Evolutionary conservation across 768 basidiomycete genomes (phyloP), one percentile per base, ranked within the genome.

Genomic region (Tylopilus felleus): DNA sequence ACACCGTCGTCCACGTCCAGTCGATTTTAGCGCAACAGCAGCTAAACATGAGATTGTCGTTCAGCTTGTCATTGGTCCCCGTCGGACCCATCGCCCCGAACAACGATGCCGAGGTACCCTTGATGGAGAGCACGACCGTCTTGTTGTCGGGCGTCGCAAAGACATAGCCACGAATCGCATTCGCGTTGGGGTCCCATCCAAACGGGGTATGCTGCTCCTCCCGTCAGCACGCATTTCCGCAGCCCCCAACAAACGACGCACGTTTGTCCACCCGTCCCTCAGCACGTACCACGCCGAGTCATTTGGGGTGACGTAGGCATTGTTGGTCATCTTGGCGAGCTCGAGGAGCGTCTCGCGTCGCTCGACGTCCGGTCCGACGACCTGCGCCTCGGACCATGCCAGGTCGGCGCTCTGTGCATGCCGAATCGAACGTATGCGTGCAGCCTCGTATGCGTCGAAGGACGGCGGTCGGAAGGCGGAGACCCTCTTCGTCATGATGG

Each of bases 11-110:
- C 96, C 96, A 98, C 17, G 90, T 83, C 85, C 91, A 96, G 64
- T 91, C 92, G 27, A 97, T 80, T 17, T 83, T 75, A 0, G 96
- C 96, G 69, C 96, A 98, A 71, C 96, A 98, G 66, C 96, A 98
- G 57, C 86, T 88, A 70, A 96, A 96, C 53, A 98, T 71, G 7
- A 97, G 69, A 60, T 95, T 98, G 68, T 98, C 94, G 74, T 98
- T 98, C 50, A 90, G 67, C 71, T 89, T 95, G 75, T 98, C 96
- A 65, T 93, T 96, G 74, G 83, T 85, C 3, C 78, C 78, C n/a
- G 96, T 98, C 14, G 86, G 85, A 0, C 93, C 92, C 1, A 84
- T 85, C 19, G 86, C 81, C 1, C 90, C 82, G 48, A 92, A 80
- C 10, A 84, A 47, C 3, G 81, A 81, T 0, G 90, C 83, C n/a